Evolutionary conservation across 495 filamentous ascomycete genomes (phyloP), one percentile per base, ranked within the genome.

Genomic region (Cudoniella acicularis): DNA sequence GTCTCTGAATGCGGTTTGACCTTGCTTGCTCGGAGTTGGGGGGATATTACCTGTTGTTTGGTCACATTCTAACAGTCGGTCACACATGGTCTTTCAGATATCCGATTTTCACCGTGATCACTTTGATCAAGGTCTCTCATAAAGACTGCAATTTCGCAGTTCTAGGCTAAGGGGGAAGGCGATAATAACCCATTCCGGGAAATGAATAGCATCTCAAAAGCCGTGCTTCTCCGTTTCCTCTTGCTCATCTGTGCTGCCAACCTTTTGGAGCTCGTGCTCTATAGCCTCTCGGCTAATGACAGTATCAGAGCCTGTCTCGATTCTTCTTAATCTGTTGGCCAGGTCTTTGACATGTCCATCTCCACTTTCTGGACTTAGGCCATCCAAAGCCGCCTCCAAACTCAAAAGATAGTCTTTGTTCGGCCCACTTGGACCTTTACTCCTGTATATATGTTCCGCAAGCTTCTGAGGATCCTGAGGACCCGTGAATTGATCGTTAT

Each of bases 401-500:
- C 86, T 74, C 67, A 87, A 90, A 27, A 99, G 77, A 76, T 99
- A 99, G 65, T 98, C 93, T 52, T 78, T 84, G 69, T 98, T 98
- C 68, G 87, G 83, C 0, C 95, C 95, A 71, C 93, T 97, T 41
- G 91, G 88, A 0, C 95, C 95, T 27, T 73, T 70, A 60, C 87
- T 87, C 46, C 76, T 77, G 65, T 83, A 83, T 62, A 99, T 97
- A 68, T 93, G 89, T 71, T 86, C 80, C 41, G 94, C 95, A 50
- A 99, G 84, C 50, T 79, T 76, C 67, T 92, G 81, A 4, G 89
- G 91, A 45, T 92, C 83, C 61, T 94, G 91, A 8, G 81, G 84
- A 0, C 89, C 90, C 40, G 92, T 77, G 70, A 99, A 99, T 67
- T 98, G 95, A 49, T 92, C 90, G 66, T 99, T 99, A 16, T 82